Evolutionary conservation across 2,329 filamentous ascomycete genomes (phyloP).

Genomic region (Ophiocordyceps sinensis): DNA sequence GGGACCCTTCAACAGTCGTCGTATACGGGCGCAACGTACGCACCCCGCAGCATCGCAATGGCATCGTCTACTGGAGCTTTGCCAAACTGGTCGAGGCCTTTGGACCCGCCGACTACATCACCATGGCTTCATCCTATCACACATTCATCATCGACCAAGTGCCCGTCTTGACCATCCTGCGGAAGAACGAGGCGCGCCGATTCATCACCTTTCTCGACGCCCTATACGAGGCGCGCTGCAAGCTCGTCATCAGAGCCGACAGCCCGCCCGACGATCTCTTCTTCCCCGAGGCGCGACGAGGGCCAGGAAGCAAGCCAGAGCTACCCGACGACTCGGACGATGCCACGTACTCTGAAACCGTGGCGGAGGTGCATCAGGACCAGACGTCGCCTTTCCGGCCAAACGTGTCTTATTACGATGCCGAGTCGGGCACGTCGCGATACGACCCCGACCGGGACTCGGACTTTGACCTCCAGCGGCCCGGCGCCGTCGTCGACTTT

Average conservation of each 20-base stretch:
- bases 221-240: constrained; percentile 68
- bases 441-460: constrained; percentile 45
- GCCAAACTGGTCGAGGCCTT: constrained; percentile 51
- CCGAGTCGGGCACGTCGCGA: constrained; percentile 25
- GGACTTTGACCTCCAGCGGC: constrained; percentile 30
- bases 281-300: constrained; percentile 46
- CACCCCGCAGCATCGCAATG: constrained; percentile 42
- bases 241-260: constrained; percentile 53
- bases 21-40: constrained; percentile 50
- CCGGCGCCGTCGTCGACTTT: constrained; percentile 40
- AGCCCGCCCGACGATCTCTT: constrained; percentile 60
- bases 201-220: constrained; percentile 73
- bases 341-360: constrained; percentile 28
- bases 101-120: constrained; percentile 72
- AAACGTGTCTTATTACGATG: constrained; percentile 55
- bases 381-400: constrained; percentile 63
- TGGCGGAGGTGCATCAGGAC: constrained; percentile 62
- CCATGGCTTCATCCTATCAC: constrained; percentile 65
- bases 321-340: constrained; percentile 15
- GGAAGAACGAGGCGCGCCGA: constrained; percentile 68
- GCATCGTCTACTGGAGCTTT: constrained; percentile 53
- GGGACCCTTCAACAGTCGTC: constrained; percentile 27
- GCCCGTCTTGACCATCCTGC: constrained; percentile 48
- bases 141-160: constrained; percentile 61
- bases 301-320: background rate